Base-by-base conservation (phyloP, 2,329 filamentous ascomycete genomes). In the Dactylonectria macrodidyma region DNA sequence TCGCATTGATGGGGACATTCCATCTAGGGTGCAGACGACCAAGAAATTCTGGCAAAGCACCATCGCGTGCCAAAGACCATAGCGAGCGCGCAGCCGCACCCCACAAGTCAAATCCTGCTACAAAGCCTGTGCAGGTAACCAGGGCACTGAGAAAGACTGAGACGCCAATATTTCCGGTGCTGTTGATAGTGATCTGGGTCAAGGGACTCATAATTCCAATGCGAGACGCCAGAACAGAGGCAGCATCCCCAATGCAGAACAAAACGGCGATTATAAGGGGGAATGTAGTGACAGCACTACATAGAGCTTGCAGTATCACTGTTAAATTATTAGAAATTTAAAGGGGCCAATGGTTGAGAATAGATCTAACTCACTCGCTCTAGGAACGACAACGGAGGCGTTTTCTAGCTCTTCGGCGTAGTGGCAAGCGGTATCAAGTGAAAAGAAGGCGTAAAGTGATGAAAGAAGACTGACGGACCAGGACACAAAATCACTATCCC, bases 21-120 rank as follows among this genome's bases (percentile, higher is more conserved):
- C 60, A 62, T 11, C 51, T 30, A 14, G 60, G 60, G 24, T 62
- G 60, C 34, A 62, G 22, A 24, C 41, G 50, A 9, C 54, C 56
- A 22, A 65, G 41, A 11, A 24, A 14, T 14, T 10, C 47, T 14
- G 62, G 62, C 30, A 65, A 56, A 44, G 55, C 62, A 19, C 51
- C 51, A 34, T 65, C 62, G 7, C 62, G 44, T 3, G 62, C 62
- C 55, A 65, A 41, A n/a, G 55, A 59, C 62, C 62, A 65, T 50
- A 65, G 59, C 12, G 56, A 56, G n/a, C 62, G 62, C 5, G 62
- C 24, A 9, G 62, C 62, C 16, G 62, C 62, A 16, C 46, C 55
- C 62, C 55, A 65, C 16, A 65, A 33, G 30, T 59, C 62, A 36
- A 59, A 59, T 19, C 62, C 62, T 19, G 62, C 44, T 14, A 55